phyloP scores from a whole-genome alignment of 108 stramenopile genomes.

The Asterionellopsis glacialis region DNA sequence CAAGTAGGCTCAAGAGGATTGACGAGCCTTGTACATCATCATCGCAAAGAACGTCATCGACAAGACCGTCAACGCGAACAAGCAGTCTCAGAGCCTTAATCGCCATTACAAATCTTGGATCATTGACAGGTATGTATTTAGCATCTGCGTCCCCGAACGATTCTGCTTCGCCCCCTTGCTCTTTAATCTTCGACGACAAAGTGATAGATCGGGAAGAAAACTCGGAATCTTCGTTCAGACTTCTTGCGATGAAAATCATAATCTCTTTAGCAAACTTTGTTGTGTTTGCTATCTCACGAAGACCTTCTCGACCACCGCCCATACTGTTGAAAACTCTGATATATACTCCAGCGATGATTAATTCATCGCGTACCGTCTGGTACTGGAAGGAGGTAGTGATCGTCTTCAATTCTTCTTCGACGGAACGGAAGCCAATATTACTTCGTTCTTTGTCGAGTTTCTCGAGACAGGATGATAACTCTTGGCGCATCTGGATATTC shows the following conservation, averaged over 20 bases:
- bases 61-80: slow-evolving; percentile 34
- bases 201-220: background rate
- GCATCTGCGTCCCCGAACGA: background rate
- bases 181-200: slow-evolving; percentile 5
- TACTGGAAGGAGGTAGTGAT: slow-evolving; percentile 29
- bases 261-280: slow-evolving; percentile 40
- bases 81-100: slow-evolving; percentile 33
- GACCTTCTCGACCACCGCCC: slow-evolving; percentile 36
- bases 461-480: slow-evolving; percentile 39
- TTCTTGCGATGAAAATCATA: slow-evolving; percentile 31
- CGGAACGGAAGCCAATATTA: slow-evolving; percentile 12
- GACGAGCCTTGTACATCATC: slow-evolving; percentile 10
- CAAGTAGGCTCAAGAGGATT: slow-evolving; percentile 41
- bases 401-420: slow-evolving; percentile 32
- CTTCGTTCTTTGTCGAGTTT: slow-evolving; percentile 30
- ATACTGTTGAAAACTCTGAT: slow-evolving; percentile 59
- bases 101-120: slow-evolving; percentile 36
- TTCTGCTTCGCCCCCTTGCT: slow-evolving; percentile 2
- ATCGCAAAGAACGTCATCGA: slow-evolving; percentile 49
- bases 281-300: slow-evolving; percentile 38
- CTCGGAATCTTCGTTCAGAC: slow-evolving; percentile 21
- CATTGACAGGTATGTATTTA: slow-evolving; percentile 5
- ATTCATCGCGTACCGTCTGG: slow-evolving; percentile 39
- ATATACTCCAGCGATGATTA: slow-evolving; percentile 65
- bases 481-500: slow-evolving; percentile 67